Base-by-base conservation (phyloP, 371 early-diverging fungal species). In the Aphelidium insulamus region DNA sequence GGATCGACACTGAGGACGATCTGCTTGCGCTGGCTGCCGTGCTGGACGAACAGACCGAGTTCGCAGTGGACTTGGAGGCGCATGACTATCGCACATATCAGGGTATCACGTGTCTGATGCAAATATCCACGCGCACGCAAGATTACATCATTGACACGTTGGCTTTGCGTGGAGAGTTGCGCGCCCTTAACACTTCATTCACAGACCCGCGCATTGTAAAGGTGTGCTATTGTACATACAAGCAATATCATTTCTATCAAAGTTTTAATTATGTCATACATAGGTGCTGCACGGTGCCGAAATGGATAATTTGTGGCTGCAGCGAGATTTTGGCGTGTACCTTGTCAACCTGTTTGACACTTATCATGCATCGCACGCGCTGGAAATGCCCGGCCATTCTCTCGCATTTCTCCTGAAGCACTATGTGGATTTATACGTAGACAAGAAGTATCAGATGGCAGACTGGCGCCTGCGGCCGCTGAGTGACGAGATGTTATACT, bases 401-500 rank as follows among this genome's bases (percentile, higher is more conserved):
- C 61, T 88, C 20, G 84, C 84, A 0, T 78, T 66, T 44, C 48
- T 97, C 22, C 51, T 97, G 30, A 59, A 74, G 36, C 47, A 49
- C 15, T 87, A 80, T 46, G 76, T 79, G 43, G 47, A 59, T 21
- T 68, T 75, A n/a, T 64, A 69, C 26, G 71, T 87, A 0, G 83
- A 97, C 51, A 97, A 97, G 43, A 59, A 65, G 44, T 90, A 77
- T 46, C 97, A 97, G 57, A 49, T 82, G 43, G 94, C 94, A 6
- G 97, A 97, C 52, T 97, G 97, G 97, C 60, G 95, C 38, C 75
- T 90, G 28, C 48, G 78, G 72, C 97, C 97, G 0, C 41, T 94
- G 17, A 77, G 91, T 0, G 49, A 50, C 14, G 88, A 88, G 40
- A 87, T 97, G 92, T 23, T 85, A 30, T 50, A 52, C 18, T 97